Percentiles rank a stretch among this genome's conserved stretches.
These are phyloP conservation scores for Pyrenophora seminiperda DNA, from an alignment of 2,329 filamentous ascomycete species.

Conservation along the genomic window DNA sequence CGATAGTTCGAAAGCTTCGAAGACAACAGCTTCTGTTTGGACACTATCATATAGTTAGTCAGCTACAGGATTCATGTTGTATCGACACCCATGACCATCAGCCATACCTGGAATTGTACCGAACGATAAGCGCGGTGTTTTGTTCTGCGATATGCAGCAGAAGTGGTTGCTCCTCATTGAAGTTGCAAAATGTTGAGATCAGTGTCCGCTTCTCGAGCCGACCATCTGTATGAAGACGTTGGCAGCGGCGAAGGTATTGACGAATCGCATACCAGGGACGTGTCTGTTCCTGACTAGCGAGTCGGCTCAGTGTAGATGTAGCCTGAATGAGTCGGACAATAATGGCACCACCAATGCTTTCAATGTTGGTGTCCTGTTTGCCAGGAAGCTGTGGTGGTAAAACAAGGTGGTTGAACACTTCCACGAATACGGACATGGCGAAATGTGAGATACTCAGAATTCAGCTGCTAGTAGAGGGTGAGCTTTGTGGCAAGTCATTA, in stretches of 20 bases:
- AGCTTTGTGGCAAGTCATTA: background rate
- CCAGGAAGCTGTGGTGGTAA: conserved; percentile 44
- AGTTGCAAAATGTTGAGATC: conserved; percentile 9
- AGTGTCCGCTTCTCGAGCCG: conserved; percentile 17
- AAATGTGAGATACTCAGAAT: background rate
- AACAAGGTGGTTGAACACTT: conserved; percentile 43
- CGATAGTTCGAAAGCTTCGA: conserved; percentile 66
- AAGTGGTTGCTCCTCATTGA: conserved; percentile 12
- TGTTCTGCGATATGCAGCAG: conserved; percentile 52
- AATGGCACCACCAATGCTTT: conserved; percentile 30
- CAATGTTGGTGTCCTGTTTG: conserved; percentile 30
- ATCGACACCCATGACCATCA: conserved; percentile 18
- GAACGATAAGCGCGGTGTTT: conserved; percentile 54
- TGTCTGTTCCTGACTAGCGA: conserved; percentile 11
- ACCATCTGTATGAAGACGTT: conserved; percentile 12
- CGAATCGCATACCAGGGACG: conserved; percentile 19
- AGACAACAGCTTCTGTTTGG: conserved; percentile 42
- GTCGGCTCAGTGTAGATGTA: conserved; percentile 19
- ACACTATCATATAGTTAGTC: conserved; percentile 17
- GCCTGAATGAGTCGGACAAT: conserved; percentile 30
- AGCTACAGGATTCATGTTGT: conserved; percentile 1
- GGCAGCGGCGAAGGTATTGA: conserved; percentile 15
- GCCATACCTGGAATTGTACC: conserved; percentile 32
- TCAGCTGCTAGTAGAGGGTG: background rate
- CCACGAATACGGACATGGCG: conserved; percentile 23